These are phyloP conservation scores for Solanum peruvianum DNA, from an alignment of 257 asterid genomes.

Conservation along the genomic window DNA sequence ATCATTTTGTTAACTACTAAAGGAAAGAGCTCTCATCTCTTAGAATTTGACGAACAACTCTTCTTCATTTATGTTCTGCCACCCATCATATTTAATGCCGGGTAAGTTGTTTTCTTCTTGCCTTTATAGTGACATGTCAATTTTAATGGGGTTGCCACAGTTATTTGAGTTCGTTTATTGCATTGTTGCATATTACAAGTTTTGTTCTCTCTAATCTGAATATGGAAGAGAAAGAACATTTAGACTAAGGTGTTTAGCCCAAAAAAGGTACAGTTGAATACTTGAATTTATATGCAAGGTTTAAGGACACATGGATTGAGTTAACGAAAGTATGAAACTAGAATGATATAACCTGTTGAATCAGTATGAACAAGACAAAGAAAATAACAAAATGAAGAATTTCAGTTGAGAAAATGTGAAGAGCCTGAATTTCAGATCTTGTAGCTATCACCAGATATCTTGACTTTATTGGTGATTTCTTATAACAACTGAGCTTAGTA, in stretches of 20 bases:
- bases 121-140: background rate
- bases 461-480: no score
- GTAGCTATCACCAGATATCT: background rate
- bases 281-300: background rate
- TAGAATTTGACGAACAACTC: slow-evolving; percentile 58
- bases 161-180: background rate
- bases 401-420: background rate
- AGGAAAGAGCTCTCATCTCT: slow-evolving; percentile 43
- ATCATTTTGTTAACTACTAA: slow-evolving; percentile 28
- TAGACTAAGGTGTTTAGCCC: background rate
- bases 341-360: no score
- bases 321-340: background rate
- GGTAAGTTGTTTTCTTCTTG: slow-evolving; percentile 22
- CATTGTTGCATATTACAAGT: background rate
- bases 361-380: background rate
- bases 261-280: background rate
- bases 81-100: slow-evolving; percentile 82
- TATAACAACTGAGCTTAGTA: background rate
- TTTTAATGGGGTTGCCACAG: background rate
- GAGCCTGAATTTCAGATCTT: background rate
- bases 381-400: background rate
- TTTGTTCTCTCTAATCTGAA: background rate
- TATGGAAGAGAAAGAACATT: background rate
- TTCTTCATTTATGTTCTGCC: slow-evolving; percentile 76
- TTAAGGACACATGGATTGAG: background rate